Conservation (phyloP, 768 basidiomycete species). For the Cyathus striatus region DNA sequence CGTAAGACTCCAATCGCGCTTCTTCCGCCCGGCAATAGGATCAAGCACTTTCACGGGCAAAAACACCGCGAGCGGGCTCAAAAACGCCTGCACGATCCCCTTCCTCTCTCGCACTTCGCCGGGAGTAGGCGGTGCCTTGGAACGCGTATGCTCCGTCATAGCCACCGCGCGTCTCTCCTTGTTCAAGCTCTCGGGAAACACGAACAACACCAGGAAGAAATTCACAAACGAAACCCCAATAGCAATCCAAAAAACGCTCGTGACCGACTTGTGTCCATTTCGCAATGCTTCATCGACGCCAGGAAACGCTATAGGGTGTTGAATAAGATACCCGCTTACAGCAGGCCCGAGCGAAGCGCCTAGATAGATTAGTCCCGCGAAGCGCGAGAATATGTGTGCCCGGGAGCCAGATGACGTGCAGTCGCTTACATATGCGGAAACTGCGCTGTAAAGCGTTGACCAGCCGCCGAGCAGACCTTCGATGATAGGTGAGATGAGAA, state of each 20-base stretch:
- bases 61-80: constrained; percentile 68
- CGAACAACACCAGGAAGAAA: constrained; percentile 60
- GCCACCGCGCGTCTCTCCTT: constrained; percentile 34
- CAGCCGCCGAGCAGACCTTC: constrained; percentile 86
- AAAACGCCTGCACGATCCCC: constrained; percentile 30
- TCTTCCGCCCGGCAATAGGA: constrained; percentile 27
- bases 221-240: constrained; percentile 39
- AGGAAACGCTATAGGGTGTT: constrained; percentile 24
- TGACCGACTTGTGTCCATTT: constrained; percentile 26
- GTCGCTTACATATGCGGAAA: constrained; percentile 80
- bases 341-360: constrained; percentile 77
- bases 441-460: constrained; percentile 69
- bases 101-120: constrained; percentile 10
- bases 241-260: constrained; percentile 44
- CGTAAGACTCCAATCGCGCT: constrained; percentile 80
- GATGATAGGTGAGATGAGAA: constrained; percentile 74
- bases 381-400: constrained; percentile 65
- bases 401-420: constrained; percentile 83
- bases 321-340: constrained; percentile 56
- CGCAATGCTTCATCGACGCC: constrained; percentile 5
- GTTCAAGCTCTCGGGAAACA: constrained; percentile 62
- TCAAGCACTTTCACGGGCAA: constrained; percentile 50
- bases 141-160: constrained; percentile 12
- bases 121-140: constrained; percentile 9
- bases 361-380: constrained; percentile 71